Conservation (phyloP, 2,329 filamentous ascomycete species). For the Calonectria honghensis region DNA sequence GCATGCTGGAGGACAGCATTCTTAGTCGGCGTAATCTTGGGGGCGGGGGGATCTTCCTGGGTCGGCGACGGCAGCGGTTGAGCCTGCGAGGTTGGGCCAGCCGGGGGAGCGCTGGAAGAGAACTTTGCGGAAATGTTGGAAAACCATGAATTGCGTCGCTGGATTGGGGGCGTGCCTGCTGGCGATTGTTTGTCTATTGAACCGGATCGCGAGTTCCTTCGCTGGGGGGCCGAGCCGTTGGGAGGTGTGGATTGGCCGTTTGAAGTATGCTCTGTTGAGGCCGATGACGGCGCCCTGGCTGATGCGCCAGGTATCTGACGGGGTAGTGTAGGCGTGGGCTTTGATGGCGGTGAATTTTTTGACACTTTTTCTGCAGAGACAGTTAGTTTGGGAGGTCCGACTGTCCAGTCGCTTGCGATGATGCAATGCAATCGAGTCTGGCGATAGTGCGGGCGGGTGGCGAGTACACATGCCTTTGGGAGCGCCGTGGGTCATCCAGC, state of each 20-base stretch:
- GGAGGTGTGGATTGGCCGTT: constrained; percentile 52
- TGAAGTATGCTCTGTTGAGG: constrained; percentile 46
- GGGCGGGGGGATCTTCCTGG: constrained; percentile 65
- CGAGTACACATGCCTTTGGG: constrained; percentile 80
- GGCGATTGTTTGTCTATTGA: constrained; percentile 60
- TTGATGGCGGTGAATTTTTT: constrained; percentile 56
- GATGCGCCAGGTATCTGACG: constrained; percentile 58
- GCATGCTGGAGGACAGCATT: constrained; percentile 77
- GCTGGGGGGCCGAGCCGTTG: constrained; percentile 51
- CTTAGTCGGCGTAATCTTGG: constrained; percentile 70
- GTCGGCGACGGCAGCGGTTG: constrained; percentile 55
- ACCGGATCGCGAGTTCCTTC: constrained; percentile 58
- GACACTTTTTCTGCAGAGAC: constrained; percentile 55
- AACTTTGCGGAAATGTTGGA: constrained; percentile 95
- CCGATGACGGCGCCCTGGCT: constrained; percentile 54
- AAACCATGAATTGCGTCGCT: constrained; percentile 89
- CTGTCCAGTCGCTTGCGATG: constrained; percentile 6
- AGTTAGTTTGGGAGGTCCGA: constrained; percentile 39
- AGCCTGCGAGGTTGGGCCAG: constrained; percentile 57
- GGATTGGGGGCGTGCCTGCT: constrained; percentile 60
- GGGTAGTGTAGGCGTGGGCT: constrained; percentile 56
- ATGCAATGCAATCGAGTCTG: constrained; percentile 43
- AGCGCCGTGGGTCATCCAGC: constrained; percentile 89
- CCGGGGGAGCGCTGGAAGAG: constrained; percentile 66
- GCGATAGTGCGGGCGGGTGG: constrained; percentile 46